phyloP scores from a whole-genome alignment of 345 rosid species.

The Eutrema yunnanense region DNA sequence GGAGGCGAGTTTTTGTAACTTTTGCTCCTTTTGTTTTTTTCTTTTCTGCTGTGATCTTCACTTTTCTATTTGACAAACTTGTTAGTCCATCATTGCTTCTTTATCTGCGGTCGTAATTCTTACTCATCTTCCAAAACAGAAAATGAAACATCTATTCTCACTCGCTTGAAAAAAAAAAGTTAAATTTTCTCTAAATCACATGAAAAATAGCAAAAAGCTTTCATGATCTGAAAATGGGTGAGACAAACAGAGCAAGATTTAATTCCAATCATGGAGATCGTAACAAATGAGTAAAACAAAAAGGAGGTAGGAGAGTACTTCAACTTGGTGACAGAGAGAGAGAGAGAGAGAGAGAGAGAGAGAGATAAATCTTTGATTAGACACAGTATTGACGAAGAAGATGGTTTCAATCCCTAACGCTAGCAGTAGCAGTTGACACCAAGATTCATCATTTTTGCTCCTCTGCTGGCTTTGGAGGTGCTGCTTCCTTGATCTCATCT shows the following conservation, averaged over 20 bases:
- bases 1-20: neutral
- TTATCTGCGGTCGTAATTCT: neutral
- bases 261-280: neutral
- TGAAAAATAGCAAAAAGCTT: neutral
- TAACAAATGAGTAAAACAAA: neutral
- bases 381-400: neutral
- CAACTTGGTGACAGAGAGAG: neutral
- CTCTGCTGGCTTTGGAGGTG: constrained; percentile 52
- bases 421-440: neutral
- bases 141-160: neutral
- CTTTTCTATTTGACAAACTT: neutral
- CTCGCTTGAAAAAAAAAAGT: neutral
- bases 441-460: constrained; percentile 40
- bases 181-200: neutral
- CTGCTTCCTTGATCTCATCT: constrained; percentile 69
- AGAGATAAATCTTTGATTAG: neutral
- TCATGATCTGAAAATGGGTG: neutral
- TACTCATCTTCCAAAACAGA: neutral
- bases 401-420: constrained; percentile 8
- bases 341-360: neutral
- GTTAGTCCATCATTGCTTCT: neutral
- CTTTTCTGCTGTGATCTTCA: neutral
- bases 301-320: neutral
- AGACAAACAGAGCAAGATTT: neutral
- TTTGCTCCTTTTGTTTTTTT: neutral